Percentiles rank a stretch among this genome's conserved stretches.
phyloP scores from a whole-genome alignment of 257 asterid species.

The Echites panduratus region DNA sequence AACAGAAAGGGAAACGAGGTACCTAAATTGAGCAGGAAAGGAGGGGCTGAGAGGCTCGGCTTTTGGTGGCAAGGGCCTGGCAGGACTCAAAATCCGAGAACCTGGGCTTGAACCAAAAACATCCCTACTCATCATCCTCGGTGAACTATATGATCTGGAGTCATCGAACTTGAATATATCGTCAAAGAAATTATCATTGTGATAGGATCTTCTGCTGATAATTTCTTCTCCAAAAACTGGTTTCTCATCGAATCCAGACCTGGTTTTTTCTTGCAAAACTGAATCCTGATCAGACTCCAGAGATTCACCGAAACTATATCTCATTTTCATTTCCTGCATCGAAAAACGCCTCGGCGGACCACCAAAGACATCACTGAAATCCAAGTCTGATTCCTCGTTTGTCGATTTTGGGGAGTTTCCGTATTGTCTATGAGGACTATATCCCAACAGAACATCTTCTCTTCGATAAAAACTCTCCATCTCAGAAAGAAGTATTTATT shows the following conservation, averaged over 20 bases:
- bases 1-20: background rate
- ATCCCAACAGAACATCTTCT: constrained; percentile 34
- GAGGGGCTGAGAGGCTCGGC: constrained; percentile 45
- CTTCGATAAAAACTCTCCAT: constrained; percentile 54
- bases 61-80: constrained; percentile 39
- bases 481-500: background rate
- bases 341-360: constrained; percentile 89
- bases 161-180: constrained; percentile 73
- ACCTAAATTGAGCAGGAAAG: constrained; percentile 64
- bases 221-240: constrained; percentile 66
- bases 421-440: constrained; percentile 19
- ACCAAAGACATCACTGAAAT: constrained; percentile 83
- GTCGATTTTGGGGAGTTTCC: constrained; percentile 18
- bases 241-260: constrained; percentile 41
- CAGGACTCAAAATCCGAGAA: constrained; percentile 57
- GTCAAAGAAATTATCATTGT: constrained; percentile 52
- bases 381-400: constrained; percentile 32
- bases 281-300: constrained; percentile 38
- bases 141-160: constrained; percentile 29
- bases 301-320: constrained; percentile 48
- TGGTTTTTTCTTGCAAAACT: constrained; percentile 11
- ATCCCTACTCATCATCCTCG: constrained; percentile 35
- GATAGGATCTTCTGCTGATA: constrained; percentile 33
- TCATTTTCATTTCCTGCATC: constrained; percentile 43
- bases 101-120: constrained; percentile 40